phyloP scores from a whole-genome alignment of 208 protist species.

The Trypanosoma grayi region DNA sequence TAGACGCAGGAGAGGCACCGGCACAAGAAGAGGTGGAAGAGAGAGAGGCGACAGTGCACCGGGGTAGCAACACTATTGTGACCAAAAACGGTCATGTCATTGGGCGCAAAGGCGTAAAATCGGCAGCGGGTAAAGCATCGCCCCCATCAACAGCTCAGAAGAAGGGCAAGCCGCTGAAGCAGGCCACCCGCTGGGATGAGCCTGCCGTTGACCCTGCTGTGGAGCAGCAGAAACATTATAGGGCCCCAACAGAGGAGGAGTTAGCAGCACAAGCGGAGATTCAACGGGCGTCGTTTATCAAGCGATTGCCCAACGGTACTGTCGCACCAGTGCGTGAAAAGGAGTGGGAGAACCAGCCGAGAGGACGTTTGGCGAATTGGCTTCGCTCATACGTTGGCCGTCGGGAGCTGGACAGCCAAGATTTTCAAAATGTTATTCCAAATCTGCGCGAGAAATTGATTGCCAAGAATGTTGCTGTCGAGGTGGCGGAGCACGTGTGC shows the following conservation, averaged over 20 bases:
- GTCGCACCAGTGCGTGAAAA: slow-evolving; percentile 73
- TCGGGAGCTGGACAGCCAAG: slow-evolving; percentile 79
- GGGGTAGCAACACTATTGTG: slow-evolving; percentile 38
- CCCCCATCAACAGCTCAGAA: slow-evolving; percentile 20
- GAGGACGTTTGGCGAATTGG: slow-evolving; percentile 72
- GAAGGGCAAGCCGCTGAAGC: slow-evolving; percentile 51
- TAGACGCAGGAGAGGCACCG: neutral
- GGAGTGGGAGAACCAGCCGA: slow-evolving; percentile 74
- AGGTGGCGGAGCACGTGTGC: slow-evolving; percentile 96
- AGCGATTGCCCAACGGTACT: slow-evolving; percentile 60
- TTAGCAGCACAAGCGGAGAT: slow-evolving; percentile 67
- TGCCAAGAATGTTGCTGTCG: slow-evolving; percentile 97
- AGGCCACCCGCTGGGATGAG: slow-evolving; percentile 63
- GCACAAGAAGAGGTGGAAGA: neutral
- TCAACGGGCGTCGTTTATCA: slow-evolving; percentile 69
- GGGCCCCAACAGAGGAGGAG: slow-evolving; percentile 59
- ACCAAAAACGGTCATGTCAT: slow-evolving; percentile 64
- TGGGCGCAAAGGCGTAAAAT: slow-evolving; percentile 34
- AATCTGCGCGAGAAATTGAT: slow-evolving; percentile 94
- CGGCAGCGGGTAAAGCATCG: slow-evolving; percentile 1
- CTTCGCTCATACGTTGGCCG: slow-evolving; percentile 68
- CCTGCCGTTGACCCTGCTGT: slow-evolving; percentile 34
- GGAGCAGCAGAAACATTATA: slow-evolving; percentile 26
- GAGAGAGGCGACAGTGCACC: slow-evolving; percentile 1
- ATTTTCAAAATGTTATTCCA: slow-evolving; percentile 90